Percentiles rank a stretch among this genome's conserved stretches.
These are phyloP conservation scores for Botryotinia convoluta DNA, from an alignment of 2,329 filamentous ascomycete genomes.

Conservation along the genomic window DNA sequence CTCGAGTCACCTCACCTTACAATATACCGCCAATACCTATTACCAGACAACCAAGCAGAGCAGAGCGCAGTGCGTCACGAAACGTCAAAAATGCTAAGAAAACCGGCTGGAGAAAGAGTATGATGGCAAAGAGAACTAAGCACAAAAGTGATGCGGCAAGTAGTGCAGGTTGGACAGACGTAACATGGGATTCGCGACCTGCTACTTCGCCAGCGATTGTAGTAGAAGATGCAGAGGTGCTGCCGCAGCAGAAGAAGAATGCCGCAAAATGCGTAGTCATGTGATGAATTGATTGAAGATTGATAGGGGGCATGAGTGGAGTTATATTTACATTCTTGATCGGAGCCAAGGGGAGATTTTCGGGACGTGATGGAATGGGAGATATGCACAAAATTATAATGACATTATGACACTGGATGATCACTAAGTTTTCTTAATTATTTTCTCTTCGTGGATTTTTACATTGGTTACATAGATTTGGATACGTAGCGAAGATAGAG, in stretches of 20 bases:
- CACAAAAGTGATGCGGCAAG: constrained; percentile 44
- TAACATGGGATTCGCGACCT: constrained; percentile 32
- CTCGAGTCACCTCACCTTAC: constrained; percentile 19
- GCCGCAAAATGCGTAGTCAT: constrained; percentile 3
- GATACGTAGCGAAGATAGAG: neutral
- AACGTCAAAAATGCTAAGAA: constrained; percentile 61
- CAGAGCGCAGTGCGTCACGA: constrained; percentile 58
- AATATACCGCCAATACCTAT: constrained; percentile 23
- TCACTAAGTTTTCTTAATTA: neutral
- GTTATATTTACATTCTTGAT: neutral
- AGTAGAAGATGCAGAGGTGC: neutral
- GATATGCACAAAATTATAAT: neutral
- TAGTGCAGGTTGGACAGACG: constrained; percentile 54
- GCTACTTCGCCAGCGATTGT: constrained; percentile 22
- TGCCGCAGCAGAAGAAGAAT: neutral
- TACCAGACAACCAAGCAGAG: constrained; percentile 48
- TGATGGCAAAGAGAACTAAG: constrained; percentile 41
- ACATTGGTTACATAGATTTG: neutral
- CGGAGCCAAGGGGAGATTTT: neutral
- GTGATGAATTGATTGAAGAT: neutral
- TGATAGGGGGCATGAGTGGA: neutral
- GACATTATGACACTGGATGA: neutral
- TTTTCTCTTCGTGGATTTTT: neutral
- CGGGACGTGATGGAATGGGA: neutral
- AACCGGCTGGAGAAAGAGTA: constrained; percentile 50